Evolutionary conservation across 2,329 filamentous ascomycete species (phyloP), one percentile per base, ranked within the genome.

Genomic region (Phyllosticta capitalensis): DNA sequence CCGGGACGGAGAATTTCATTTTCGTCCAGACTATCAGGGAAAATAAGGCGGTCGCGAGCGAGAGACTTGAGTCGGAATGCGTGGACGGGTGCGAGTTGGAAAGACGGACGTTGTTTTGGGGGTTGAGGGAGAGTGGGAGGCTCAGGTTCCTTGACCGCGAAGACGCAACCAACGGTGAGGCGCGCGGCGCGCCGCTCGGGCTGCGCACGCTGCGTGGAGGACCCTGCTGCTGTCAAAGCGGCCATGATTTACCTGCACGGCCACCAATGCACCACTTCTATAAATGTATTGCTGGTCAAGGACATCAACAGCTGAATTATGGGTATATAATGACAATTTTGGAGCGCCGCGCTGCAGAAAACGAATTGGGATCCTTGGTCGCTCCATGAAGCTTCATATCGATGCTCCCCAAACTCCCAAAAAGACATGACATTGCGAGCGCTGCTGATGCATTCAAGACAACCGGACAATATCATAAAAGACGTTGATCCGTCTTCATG

Each of bases 321-420:
- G 38, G 38, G 38, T 45, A 45, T 45, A 45, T 45, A n/a, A 19
- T 45, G 38, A 45, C 38, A 56, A 49, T 59, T 53, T 48, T 45
- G 54, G 38, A 59, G 48, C 24, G 52, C 56, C 56, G 52, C 56
- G 51, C 56, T 30, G 33, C 24, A 30, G 52, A 33, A 48, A 54
- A 26, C 33, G 12, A 21, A 28, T 17, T 45, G 24, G 50, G 50
- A 22, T 12, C 22, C 24, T 54, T 30, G 50, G 24, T 49, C 33
- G 50, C 22, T 28, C 20, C 14, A 51, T 14, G 4, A 52, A 22
- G 21, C 19, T 28, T 9, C 7, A 22, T 26, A 45, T 14, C 56
- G 33, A 54, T 59, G 38, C 52, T 59, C 56, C 56, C 38, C 53
- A 54, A 59, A 50, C 52, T 33, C 56, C 56, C 50, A 45, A 33